Base-by-base conservation (phyloP, 306 rosid genomes). In the Malus sylvestris region DNA sequence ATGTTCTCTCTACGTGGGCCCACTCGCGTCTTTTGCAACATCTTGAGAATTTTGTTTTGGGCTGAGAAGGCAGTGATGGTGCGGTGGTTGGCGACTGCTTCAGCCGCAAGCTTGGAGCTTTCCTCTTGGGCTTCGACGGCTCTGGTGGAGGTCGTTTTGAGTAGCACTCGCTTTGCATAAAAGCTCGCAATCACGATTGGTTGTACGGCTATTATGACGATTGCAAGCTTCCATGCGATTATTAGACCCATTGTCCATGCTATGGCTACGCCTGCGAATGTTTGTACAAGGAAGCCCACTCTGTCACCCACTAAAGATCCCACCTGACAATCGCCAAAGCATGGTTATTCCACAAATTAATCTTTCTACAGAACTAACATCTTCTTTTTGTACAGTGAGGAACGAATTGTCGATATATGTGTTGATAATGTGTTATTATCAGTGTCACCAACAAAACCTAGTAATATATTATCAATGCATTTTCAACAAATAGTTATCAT, bases 241-340 rank as follows among this genome's bases (percentile, higher is more conserved):
- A 86, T 55, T 5, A 88, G 25, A 5, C 87, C 86, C 80, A 84
- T 44, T 33, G 88, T 82, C 80, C 85, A 88, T 1, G 93, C 86
- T 80, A 85, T 67, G n/a, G 19, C 23, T 0, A 84, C 85, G 20
- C 86, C 84, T 13, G 87, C 76, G 10, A 77, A 61, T 12, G 86
- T 79, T 83, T 86, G 93, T 57, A 86, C 72, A 3, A 86, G 68
- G 69, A 88, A 60, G 15, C 80, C 68, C 76, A 76, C 67, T 77
- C 90, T 81, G 13, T 89, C 93, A 25, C 88, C 90, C 77, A 86
- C 90, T 70, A 89, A 32, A n/a, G 90, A 89, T 67, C 89, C 78
- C 70, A 89, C 89, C 90, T 86, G 70, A 42, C 42, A 70, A 19
- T 13, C 5, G 4, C 10, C 18, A 46, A n/a, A 20, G 2, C n/a